These are phyloP conservation scores for Epicoccum sorghinum DNA, from an alignment of 2,329 filamentous ascomycete genomes.

Conservation along the genomic window DNA sequence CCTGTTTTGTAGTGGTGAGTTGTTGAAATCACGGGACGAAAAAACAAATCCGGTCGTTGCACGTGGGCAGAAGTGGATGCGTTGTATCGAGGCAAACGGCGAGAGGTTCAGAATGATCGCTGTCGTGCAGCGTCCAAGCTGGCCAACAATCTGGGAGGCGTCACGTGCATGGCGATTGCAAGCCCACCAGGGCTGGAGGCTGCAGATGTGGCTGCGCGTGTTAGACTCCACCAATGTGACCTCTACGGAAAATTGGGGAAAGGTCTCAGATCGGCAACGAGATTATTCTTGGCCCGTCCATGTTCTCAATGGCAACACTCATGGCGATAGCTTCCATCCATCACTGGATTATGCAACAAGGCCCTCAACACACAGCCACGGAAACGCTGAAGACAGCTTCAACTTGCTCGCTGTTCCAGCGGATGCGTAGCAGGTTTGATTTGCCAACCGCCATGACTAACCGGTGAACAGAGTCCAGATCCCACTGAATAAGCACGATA, in stretches of 20 bases:
- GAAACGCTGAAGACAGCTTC: too few species aligned
- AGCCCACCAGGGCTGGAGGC: background rate
- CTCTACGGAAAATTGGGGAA: background rate
- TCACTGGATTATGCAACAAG: background rate
- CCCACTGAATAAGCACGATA: slow-evolving; percentile 8
- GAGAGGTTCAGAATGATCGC: background rate
- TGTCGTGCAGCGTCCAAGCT: background rate
- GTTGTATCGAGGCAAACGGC: slow-evolving; percentile 9
- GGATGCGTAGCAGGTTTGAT: background rate
- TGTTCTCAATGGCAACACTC: background rate
- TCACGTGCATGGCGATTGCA: slow-evolving; percentile 2
- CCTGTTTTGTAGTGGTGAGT: background rate
- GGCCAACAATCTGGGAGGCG: background rate
- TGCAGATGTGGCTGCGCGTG: background rate
- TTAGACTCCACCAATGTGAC: background rate
- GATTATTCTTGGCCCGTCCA: too few species aligned
- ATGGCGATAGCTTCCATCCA: background rate
- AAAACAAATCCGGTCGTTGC: background rate
- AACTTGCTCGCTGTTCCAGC: background rate
- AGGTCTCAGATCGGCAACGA: too few species aligned
- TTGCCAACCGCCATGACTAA: slow-evolving; percentile 32
- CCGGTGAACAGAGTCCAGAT: slow-evolving; percentile 13
- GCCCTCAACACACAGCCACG: background rate
- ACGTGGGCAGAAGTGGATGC: background rate
- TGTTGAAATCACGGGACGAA: too few species aligned